These are phyloP conservation scores for Sporormia fimetaria DNA, from an alignment of 495 filamentous ascomycete species.

Conservation along the genomic window DNA sequence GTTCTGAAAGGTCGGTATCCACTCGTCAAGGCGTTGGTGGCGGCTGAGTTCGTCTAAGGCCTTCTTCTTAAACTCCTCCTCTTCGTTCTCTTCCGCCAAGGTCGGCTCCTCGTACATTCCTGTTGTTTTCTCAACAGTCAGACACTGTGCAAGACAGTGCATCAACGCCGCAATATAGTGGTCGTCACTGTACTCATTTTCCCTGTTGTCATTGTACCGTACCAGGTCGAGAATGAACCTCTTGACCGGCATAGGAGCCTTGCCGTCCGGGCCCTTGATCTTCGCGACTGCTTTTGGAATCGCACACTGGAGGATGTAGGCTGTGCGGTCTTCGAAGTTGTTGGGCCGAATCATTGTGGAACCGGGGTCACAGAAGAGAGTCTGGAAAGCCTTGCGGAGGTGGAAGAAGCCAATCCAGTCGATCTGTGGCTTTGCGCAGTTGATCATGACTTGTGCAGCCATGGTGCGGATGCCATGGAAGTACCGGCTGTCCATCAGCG, in stretches of 20 bases:
- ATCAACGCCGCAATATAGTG: conserved; percentile 78
- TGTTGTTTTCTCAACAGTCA: conserved; percentile 33
- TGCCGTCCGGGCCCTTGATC: conserved; percentile 62
- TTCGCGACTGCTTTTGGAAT: conserved; percentile 70
- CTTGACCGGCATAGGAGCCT: conserved; percentile 62
- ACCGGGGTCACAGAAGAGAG: conserved; percentile 71
- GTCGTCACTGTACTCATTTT: conserved; percentile 76
- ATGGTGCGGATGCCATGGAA: conserved; percentile 83
- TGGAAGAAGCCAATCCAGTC: conserved; percentile 76
- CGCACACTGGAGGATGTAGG: conserved; percentile 69
- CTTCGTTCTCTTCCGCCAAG: conserved; percentile 37
- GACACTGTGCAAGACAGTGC: conserved; percentile 61
- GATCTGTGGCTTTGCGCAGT: conserved; percentile 54
- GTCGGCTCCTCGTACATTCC: conserved; percentile 47
- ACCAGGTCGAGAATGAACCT: conserved; percentile 77
- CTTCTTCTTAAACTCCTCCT: conserved; percentile 48
- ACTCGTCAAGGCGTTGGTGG: conserved; percentile 86
- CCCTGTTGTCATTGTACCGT: conserved; percentile 83
- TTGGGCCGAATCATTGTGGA: conserved; percentile 71
- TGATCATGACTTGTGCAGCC: conserved; percentile 63
- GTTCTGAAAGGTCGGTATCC: conserved; percentile 84
- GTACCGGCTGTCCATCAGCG: conserved; percentile 82
- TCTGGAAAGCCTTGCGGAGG: conserved; percentile 69
- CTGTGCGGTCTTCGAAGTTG: conserved; percentile 73
- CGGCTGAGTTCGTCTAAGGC: conserved; percentile 79